Evolutionary conservation across 306 rosid genomes (phyloP), one percentile per base, ranked within the genome.

Genomic region (Quercus glauca): DNA sequence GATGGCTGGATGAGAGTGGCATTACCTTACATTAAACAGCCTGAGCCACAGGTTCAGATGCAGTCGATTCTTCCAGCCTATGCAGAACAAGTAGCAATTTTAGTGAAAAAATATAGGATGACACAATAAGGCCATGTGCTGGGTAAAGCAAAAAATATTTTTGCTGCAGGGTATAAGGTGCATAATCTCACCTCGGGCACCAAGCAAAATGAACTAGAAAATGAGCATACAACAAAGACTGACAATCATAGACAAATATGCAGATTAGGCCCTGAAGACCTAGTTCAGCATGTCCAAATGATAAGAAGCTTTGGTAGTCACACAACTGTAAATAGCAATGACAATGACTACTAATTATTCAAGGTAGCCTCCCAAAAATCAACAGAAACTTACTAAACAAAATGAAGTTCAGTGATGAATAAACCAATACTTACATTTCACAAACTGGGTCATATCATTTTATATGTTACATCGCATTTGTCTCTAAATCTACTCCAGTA

Each of bases 21-120:
- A 43, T 53, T 81, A 13, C 76, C 80, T 71, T 57, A 52, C 78
- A 72, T 82, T 83, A 92, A 25, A 83, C 89, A 74, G 84, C 90
- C 80, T 90, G 95, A 57, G 97, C 97, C 77, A 91, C 87, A 55
- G 92, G 82, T 78, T 91, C 97, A 4, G 93, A 71, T 76, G 89
- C 74, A 82, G 83, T 87, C 60, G 80, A 49, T 77, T 87, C 85
- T 81, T 92, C 97, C 59, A 80, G 81, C 90, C 97, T 95, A 93
- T 78, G 89, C 82, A 78, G 81, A 69, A 75, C 43, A 26, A 60
- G 49, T 49, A 57, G 59, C 78, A 49, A 49, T 11, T 41, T 41
- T 72, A 21, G 79, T 26, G 45, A 29, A 76, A 61, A 75, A 55
- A 37, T 13, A 11, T 68, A 58, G 37, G 69, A 51, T 49, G 60